phyloP scores from a whole-genome alignment of 768 basidiomycete species.

The Kwoniella mangroviensis region DNA sequence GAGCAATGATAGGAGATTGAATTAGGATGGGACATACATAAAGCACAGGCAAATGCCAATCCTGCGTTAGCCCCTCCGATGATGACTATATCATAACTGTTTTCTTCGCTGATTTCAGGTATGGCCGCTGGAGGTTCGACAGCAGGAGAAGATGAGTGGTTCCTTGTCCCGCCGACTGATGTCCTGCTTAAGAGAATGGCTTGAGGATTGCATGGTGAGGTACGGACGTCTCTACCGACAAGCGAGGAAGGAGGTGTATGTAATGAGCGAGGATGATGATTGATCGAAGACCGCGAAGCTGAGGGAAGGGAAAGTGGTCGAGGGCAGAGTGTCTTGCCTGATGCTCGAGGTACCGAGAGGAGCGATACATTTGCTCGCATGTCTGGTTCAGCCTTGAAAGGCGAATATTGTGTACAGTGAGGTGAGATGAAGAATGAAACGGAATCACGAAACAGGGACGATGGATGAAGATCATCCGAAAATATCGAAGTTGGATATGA shows the following conservation, averaged over 20 bases:
- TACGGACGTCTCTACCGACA: too few relatives aligned
- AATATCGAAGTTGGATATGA: not conserved
- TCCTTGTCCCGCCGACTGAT: not conserved
- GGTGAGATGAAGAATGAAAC: too few relatives aligned
- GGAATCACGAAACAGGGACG: too few relatives aligned
- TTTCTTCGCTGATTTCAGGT: conserved; percentile 34
- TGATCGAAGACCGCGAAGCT: not conserved
- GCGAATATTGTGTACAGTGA: too few relatives aligned
- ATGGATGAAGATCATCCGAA: not conserved
- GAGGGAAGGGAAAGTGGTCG: not conserved
- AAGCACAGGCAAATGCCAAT: conserved; percentile 81
- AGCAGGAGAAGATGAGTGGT: not conserved
- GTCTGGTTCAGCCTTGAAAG: too few relatives aligned
- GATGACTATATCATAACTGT: conserved; percentile 79
- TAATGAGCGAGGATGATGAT: not conserved
- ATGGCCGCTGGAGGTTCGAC: conserved; percentile 8
- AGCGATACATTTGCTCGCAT: not conserved
- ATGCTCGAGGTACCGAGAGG: not conserved
- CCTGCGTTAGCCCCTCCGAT: conserved; percentile 95
- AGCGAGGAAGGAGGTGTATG: not conserved
- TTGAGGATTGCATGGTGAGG: not conserved
- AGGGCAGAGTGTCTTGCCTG: not conserved
- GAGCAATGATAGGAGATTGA: not conserved
- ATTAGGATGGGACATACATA: conserved; percentile 63
- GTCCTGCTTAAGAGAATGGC: not conserved